Percentiles rank a stretch among this genome's conserved stretches.
Evolutionary conservation across 345 rosid genomes (phyloP).

Genomic region (Stellera chamaejasme): DNA sequence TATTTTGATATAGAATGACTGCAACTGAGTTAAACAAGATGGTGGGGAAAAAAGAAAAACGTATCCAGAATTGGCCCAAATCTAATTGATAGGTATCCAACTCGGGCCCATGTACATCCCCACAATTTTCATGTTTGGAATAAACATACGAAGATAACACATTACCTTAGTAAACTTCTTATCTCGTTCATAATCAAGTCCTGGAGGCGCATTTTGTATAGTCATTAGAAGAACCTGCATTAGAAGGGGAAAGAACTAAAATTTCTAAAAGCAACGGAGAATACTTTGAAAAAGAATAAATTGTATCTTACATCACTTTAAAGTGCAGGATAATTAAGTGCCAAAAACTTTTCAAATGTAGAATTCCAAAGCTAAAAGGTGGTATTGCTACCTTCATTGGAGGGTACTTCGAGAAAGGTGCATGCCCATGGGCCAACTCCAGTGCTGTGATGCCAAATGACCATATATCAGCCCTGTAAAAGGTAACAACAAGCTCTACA

Average conservation of each 20-base stretch:
- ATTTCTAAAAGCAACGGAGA: neutral
- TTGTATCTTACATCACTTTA: no score
- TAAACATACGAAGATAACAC: slow-evolving; percentile 46
- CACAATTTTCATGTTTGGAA: slow-evolving; percentile 17
- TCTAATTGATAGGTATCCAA: no score
- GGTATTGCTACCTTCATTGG: slow-evolving; percentile 89
- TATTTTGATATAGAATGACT: neutral
- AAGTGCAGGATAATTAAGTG: no score
- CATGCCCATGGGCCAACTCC: slow-evolving; percentile 99
- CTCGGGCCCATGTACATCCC: neutral
- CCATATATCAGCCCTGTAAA: slow-evolving; percentile 97
- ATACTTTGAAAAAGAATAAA: no score
- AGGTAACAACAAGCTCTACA: slow-evolving; percentile 5
- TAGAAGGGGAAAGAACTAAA: neutral
- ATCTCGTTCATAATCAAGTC: slow-evolving; percentile 97
- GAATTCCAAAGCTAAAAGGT: neutral
- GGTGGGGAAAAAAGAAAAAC: no score
- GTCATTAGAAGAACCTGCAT: slow-evolving; percentile 94
- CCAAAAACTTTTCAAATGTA: neutral
- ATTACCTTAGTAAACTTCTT: slow-evolving; percentile 97
- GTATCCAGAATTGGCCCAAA: no score
- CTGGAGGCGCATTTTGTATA: slow-evolving; percentile 97
- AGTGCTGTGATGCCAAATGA: slow-evolving; percentile 97
- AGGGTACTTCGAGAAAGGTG: slow-evolving; percentile 96
- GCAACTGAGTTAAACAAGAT: no score